Percentiles rank a stretch among this genome's conserved stretches.
phyloP scores from a whole-genome alignment of 768 basidiomycete genomes.

The Epithele typhae region DNA sequence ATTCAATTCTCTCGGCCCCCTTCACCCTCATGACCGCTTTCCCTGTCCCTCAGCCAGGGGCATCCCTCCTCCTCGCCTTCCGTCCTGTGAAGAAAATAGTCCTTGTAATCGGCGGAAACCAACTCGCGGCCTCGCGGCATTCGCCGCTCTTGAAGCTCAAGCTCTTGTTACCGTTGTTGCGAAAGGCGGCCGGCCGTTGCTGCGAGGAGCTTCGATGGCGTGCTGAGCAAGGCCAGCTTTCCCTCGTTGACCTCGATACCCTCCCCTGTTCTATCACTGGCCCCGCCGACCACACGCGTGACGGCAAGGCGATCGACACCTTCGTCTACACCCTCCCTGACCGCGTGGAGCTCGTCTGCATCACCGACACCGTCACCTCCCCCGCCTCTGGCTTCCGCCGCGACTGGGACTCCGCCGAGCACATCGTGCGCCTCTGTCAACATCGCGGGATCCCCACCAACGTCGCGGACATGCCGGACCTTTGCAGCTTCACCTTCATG shows the following conservation, averaged over 20 bases:
- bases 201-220: conserved; percentile 75
- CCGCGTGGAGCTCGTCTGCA: conserved; percentile 55
- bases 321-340: conserved; percentile 36
- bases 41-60: conserved; percentile 45
- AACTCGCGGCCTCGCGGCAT: conserved; percentile 80
- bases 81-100: conserved; percentile 47
- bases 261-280: conserved; percentile 32
- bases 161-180: conserved; percentile 62
- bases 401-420: conserved; percentile 47
- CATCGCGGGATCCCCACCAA: conserved; percentile 70
- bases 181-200: conserved; percentile 40
- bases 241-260: conserved; percentile 50
- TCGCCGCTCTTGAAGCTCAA: conserved; percentile 81
- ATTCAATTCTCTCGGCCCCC: no score
- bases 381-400: conserved; percentile 31
- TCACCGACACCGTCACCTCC: conserved; percentile 73
- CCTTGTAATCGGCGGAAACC: conserved; percentile 74
- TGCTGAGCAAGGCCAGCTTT: conserved; percentile 48
- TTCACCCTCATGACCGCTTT: conserved; percentile 15
- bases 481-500: conserved; percentile 89
- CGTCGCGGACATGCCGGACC: conserved; percentile 77
- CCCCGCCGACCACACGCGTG: conserved; percentile 23
- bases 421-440: conserved; percentile 53
- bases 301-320: conserved; percentile 42
- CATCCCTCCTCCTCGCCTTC: conserved; percentile 79